Evolutionary conservation across 1,139 yeast genomes (phyloP).

Genomic region (Schwanniomyces etchellsii): DNA sequence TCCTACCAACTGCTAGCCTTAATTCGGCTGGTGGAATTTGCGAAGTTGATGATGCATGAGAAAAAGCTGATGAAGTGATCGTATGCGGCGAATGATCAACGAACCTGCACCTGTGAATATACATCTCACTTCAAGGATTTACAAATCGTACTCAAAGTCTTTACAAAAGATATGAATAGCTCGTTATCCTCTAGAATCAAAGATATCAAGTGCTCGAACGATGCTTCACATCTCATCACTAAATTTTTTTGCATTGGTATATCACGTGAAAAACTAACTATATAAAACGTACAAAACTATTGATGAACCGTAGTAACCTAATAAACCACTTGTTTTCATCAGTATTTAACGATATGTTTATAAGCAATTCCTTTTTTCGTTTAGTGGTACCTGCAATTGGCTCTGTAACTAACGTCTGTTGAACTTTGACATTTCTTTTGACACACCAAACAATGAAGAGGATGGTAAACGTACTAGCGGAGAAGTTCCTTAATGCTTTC

Average conservation of each 20-base stretch:
- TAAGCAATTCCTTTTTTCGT: slow-evolving; percentile 34
- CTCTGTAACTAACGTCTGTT: slow-evolving; percentile 34
- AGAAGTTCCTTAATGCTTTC: slow-evolving; percentile 29
- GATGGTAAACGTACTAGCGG: slow-evolving; percentile 32
- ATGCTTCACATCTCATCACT: slow-evolving; percentile 10
- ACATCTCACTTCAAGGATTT: too few species aligned
- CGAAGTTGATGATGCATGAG: slow-evolving; percentile 51
- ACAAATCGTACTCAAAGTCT: slow-evolving; percentile 1
- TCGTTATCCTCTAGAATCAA: neutral
- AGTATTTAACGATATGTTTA: slow-evolving; percentile 40
- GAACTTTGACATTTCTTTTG: slow-evolving; percentile 36
- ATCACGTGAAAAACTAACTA: slow-evolving; percentile 2
- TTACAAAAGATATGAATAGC: slow-evolving; percentile 1
- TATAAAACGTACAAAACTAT: slow-evolving; percentile 24
- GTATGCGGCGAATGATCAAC: slow-evolving; percentile 86
- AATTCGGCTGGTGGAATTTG: slow-evolving; percentile 53
- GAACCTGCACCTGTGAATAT: slow-evolving; percentile 88
- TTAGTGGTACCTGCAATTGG: slow-evolving; percentile 16
- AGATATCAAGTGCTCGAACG: too few species aligned
- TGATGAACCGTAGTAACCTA: slow-evolving; percentile 31
- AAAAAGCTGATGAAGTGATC: slow-evolving; percentile 78
- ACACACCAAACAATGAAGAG: slow-evolving; percentile 41
- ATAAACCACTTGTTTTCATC: slow-evolving; percentile 45
- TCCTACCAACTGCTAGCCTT: slow-evolving; percentile 86
- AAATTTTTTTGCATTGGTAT: slow-evolving; percentile 9